Evolutionary conservation across 148 eudicot genomes (phyloP).

Genomic region (Rheum nobile): DNA sequence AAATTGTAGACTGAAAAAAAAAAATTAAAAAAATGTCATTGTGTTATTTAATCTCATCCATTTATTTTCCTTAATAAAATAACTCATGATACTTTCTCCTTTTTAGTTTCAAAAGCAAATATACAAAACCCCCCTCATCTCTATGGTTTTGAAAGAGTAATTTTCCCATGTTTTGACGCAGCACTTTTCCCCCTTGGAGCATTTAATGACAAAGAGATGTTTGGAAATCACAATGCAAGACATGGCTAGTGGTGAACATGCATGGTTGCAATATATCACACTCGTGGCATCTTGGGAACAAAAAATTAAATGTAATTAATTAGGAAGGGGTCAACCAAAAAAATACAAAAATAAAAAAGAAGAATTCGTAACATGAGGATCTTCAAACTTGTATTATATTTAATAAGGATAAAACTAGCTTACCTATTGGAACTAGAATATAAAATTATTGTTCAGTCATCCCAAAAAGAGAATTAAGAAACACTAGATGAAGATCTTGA

Average conservation of each 20-base stretch:
- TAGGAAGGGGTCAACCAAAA: not conserved
- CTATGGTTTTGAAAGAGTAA: not conserved
- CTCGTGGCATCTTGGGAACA: slow-evolving; percentile 9
- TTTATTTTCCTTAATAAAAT: no score
- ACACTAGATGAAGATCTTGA: not conserved
- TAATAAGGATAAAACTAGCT: not conserved
- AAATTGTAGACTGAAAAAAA: no score
- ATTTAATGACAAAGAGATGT: slow-evolving; percentile 5
- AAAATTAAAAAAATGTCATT: no score
- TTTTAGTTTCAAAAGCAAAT: no score
- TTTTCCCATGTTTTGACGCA: not conserved
- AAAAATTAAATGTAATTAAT: not conserved
- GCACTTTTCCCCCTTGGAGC: not conserved
- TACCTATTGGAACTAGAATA: not conserved
- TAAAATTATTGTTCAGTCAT: not conserved
- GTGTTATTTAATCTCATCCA: no score
- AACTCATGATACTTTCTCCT: no score
- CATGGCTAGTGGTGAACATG: slow-evolving; percentile 5
- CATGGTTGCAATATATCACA: slow-evolving; percentile 6
- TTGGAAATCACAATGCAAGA: slow-evolving; percentile 7
- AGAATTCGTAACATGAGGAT: not conserved
- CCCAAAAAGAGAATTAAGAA: not conserved
- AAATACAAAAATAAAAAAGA: not conserved
- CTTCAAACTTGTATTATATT: not conserved
- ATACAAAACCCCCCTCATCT: no score